A percentile compares a stretch with the other conserved stretches of the same genome.
phyloP scores from a whole-genome alignment of 2,329 filamentous ascomycete genomes.

The Pestalotiopsis sp. region DNA sequence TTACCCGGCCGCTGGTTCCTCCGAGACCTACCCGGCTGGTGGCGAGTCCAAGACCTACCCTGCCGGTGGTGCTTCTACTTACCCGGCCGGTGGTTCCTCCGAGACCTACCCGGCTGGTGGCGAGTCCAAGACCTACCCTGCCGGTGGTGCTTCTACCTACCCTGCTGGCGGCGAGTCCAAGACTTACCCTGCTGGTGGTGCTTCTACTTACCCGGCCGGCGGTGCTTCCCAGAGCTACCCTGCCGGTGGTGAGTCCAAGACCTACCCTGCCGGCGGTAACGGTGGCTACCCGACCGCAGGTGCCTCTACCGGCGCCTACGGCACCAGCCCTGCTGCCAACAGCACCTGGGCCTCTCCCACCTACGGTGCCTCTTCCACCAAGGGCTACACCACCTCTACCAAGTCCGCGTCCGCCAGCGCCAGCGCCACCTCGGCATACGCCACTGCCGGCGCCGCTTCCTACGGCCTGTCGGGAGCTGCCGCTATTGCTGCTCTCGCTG shows the following conservation, averaged over 20 bases:
- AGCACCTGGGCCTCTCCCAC: slow-evolving; percentile 6
- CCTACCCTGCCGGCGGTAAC: not conserved
- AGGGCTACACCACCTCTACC: not conserved
- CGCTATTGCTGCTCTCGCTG: not conserved
- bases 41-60: slow-evolving; percentile 6
- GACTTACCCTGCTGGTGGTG: not conserved
- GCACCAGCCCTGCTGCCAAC: not conserved
- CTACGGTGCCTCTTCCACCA: not conserved
- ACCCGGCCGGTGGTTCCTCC: slow-evolving; percentile 1
- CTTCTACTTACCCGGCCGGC: not conserved
- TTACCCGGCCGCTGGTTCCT: not conserved
- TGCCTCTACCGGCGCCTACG: slow-evolving; percentile 6
- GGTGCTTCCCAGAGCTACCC: not conserved
- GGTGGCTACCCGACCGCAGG: not conserved
- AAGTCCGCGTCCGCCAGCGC: not conserved
- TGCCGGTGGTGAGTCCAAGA: not conserved
- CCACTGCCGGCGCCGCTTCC: slow-evolving; percentile 5
- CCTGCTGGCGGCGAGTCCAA: not conserved
- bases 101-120: not conserved
- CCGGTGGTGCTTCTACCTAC: not conserved
- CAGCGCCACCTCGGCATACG: slow-evolving; percentile 4
- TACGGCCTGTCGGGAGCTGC: not conserved
- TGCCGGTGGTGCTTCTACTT: slow-evolving; percentile 7
- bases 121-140: slow-evolving; percentile 3
- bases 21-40: not conserved